phyloP scores from a whole-genome alignment of 78 protist genomes.

The Protostelium mycophagum region DNA sequence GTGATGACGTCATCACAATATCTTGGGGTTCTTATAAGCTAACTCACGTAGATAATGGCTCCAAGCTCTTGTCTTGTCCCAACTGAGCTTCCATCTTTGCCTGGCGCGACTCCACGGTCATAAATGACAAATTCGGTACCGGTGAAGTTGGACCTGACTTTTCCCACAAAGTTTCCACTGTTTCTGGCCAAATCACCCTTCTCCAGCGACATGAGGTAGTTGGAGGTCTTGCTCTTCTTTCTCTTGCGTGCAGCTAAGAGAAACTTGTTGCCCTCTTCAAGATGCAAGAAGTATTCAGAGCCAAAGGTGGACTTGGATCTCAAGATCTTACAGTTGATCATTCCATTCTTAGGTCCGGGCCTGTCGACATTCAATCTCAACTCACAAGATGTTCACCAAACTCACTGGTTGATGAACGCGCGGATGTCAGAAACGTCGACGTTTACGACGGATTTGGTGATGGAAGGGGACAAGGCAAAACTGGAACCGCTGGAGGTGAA shows the following conservation, averaged over 20 bases:
- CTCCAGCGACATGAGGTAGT: conserved; percentile 21
- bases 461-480: not conserved
- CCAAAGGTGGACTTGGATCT: conserved; percentile 16
- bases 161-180: not conserved
- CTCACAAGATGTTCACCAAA: conserved; percentile 11
- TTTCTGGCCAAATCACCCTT: not conserved
- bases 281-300: conserved; percentile 21
- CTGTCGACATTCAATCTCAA: too few relatives aligned
- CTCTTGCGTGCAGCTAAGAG: conserved; percentile 57
- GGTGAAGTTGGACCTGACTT: not conserved
- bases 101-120: conserved; percentile 6
- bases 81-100: not conserved
- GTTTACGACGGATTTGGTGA: not conserved
- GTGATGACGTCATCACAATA: not conserved
- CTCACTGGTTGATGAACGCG: conserved; percentile 8
- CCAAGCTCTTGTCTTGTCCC: conserved; percentile 24
- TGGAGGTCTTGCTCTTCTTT: conserved; percentile 23
- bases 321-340: not conserved
- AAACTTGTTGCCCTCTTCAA: conserved; percentile 26
- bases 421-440: not conserved
- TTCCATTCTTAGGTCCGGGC: not conserved
- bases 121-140: conserved; percentile 16
- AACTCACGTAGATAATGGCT: conserved; percentile 8
- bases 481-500: not conserved
- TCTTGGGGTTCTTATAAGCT: not conserved